These are phyloP conservation scores for Cyclotella baltica DNA, from an alignment of 108 stramenopile genomes.

Conservation along the genomic window DNA sequence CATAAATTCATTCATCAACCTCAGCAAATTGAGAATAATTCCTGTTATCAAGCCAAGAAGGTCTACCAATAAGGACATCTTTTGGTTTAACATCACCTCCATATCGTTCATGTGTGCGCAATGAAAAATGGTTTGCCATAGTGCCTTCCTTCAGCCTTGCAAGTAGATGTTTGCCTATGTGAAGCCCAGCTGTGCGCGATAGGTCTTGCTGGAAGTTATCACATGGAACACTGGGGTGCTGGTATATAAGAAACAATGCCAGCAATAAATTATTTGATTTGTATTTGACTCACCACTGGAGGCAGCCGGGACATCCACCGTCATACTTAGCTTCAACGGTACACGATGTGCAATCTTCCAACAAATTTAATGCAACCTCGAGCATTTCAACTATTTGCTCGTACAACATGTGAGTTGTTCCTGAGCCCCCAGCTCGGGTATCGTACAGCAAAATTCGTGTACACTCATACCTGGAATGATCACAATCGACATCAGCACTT, in stretches of 20 bases:
- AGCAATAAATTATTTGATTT: not conserved
- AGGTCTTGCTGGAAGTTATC: constrained; percentile 78
- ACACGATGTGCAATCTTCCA: constrained; percentile 73
- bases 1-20: constrained; percentile 39
- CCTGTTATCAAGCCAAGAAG: constrained; percentile 33
- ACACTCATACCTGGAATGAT: constrained; percentile 64
- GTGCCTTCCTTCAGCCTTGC: constrained; percentile 59
- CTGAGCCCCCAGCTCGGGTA: constrained; percentile 79
- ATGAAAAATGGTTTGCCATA: constrained; percentile 16
- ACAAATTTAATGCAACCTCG: constrained; percentile 69
- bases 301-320: constrained; percentile 87
- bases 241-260: constrained; percentile 64
- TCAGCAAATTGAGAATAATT: constrained; percentile 43
- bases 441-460: constrained; percentile 79
- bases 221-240: constrained; percentile 73
- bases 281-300: constrained; percentile 53
- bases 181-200: constrained; percentile 54
- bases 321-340: constrained; percentile 55
- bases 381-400: constrained; percentile 58
- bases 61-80: constrained; percentile 46
- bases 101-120: not conserved
- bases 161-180: constrained; percentile 66
- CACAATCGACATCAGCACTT: constrained; percentile 77
- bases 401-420: constrained; percentile 70
- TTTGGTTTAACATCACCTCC: constrained; percentile 28